Percentiles rank a stretch among this genome's conserved stretches.
These are phyloP conservation scores for Leccinum fibrillosum DNA, from an alignment of 768 basidiomycete genomes.

Conservation along the genomic window DNA sequence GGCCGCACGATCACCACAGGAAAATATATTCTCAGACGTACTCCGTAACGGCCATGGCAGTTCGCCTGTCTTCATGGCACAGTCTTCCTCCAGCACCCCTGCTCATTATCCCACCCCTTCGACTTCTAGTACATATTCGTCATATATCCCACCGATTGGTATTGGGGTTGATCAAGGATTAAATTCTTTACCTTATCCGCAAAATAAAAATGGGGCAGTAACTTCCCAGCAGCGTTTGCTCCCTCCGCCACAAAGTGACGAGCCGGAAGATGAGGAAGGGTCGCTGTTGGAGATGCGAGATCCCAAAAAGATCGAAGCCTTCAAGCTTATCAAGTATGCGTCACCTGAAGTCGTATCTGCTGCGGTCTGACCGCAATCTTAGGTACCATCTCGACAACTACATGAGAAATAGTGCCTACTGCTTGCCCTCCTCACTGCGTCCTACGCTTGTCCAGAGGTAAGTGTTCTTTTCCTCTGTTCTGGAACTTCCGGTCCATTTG, in stretches of 20 bases:
- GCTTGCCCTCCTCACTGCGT: constrained; percentile 81
- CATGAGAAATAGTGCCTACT: constrained; percentile 80
- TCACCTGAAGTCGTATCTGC: neutral
- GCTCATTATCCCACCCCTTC: constrained; percentile 42
- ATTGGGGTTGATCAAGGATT: constrained; percentile 56
- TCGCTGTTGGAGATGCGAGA: constrained; percentile 39
- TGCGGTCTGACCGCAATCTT: constrained; percentile 1
- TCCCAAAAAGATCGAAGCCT: constrained; percentile 73
- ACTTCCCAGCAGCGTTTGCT: constrained; percentile 25
- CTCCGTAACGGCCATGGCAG: constrained; percentile 47
- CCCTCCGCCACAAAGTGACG: constrained; percentile 31
- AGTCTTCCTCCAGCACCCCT: constrained; percentile 39
- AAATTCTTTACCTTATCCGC: constrained; percentile 47
- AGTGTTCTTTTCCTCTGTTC: constrained; percentile 5
- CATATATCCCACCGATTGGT: constrained; percentile 56
- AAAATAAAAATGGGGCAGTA: constrained; percentile 28
- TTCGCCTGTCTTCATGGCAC: constrained; percentile 62
- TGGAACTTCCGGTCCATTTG: neutral
- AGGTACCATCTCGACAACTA: constrained; percentile 93
- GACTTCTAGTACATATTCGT: constrained; percentile 30
- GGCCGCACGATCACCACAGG: constrained; percentile 40
- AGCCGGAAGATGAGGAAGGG: constrained; percentile 54
- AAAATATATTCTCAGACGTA: constrained; percentile 60
- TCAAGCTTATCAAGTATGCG: constrained; percentile 75
- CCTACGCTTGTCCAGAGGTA: constrained; percentile 88